Evolutionary conservation across 2,329 filamentous ascomycete species (phyloP).

Genomic region (Aspergillus luchuensis): DNA sequence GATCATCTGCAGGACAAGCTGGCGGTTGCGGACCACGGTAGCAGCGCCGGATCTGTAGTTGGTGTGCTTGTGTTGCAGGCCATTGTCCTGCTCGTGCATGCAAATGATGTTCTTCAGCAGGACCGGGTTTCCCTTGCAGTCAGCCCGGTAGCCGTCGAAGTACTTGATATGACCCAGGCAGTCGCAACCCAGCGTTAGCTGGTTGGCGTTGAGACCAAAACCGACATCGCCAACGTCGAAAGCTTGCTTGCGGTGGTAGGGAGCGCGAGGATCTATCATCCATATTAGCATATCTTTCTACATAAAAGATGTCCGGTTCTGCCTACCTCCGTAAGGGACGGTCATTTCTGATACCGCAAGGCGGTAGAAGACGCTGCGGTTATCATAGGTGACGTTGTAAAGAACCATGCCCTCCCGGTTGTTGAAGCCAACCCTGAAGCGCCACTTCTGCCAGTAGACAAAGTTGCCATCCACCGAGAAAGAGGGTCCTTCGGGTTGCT

Average conservation of each 20-base stretch:
- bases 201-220: slow-evolving; percentile 68
- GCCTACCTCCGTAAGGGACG: slow-evolving; percentile 46
- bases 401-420: slow-evolving; percentile 67
- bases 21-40: slow-evolving; percentile 63
- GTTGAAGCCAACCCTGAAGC: slow-evolving; percentile 63
- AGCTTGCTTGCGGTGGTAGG: slow-evolving; percentile 69
- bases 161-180: slow-evolving; percentile 72
- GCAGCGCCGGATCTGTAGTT: slow-evolving; percentile 69
- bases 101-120: slow-evolving; percentile 68
- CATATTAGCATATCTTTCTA: background rate
- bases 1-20: slow-evolving; percentile 69
- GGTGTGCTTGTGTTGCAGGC: slow-evolving; percentile 71
- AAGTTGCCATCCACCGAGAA: slow-evolving; percentile 61
- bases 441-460: slow-evolving; percentile 68
- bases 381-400: slow-evolving; percentile 66
- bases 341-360: slow-evolving; percentile 69
- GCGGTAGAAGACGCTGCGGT: slow-evolving; percentile 67
- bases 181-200: slow-evolving; percentile 69
- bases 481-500: slow-evolving; percentile 66
- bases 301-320: background rate
- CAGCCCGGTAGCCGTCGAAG: slow-evolving; percentile 59
- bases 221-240: slow-evolving; percentile 71
- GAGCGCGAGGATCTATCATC: slow-evolving; percentile 65
- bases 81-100: slow-evolving; percentile 70
- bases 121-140: slow-evolving; percentile 61